Base-by-base conservation (phyloP, 1,139 yeast genomes). In the Candida smagusa region DNA sequence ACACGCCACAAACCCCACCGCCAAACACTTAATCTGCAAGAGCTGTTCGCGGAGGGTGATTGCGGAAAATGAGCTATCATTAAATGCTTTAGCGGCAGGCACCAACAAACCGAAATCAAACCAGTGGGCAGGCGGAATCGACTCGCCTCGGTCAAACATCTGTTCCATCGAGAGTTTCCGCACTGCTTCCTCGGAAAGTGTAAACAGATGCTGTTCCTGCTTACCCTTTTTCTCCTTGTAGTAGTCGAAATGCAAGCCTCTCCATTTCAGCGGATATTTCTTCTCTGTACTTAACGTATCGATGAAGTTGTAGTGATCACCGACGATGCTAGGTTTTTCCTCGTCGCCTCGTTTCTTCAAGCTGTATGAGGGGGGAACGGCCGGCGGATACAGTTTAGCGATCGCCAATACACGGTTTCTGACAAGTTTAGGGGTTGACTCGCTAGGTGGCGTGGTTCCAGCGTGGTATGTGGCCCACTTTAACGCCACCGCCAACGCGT, bases 61-160 rank as follows among this genome's bases (percentile, higher is more conserved):
- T 35, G 81, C 73, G 24, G 79, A 84, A 33, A 64, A 67, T 1
- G 83, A 68, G 37, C 71, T 71, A 7, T 76, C 66, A 52, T 75
- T 76, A 63, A 87, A 87, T 0, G 95, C 80, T 55, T 87, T 88
- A 3, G 89, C 86, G 25, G 77, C 68, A 11, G 81, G 67, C 0
- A 84, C 83, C 32, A 74, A 76, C 26, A 84, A 58, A 2, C 81
- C 74, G 47, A 83, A 87, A 24, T 77, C 79, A 43, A 73, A 72
- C 82, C 88, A 81, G 35, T 66, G 69, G 11, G 77, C 79, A 28
- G 68, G 58, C 2, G 96, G 95, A 2, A 63, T 63, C 12, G 69
- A 72, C 44, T 68, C 61, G 3, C 86, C 89, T 42, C 70, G 76
- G 37, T 81, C 84, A 47, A 74, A 78, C 9, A 87, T 72, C 49